Base-by-base conservation (phyloP, 495 filamentous ascomycete species). In the Melanomma pulvis-pyrius region DNA sequence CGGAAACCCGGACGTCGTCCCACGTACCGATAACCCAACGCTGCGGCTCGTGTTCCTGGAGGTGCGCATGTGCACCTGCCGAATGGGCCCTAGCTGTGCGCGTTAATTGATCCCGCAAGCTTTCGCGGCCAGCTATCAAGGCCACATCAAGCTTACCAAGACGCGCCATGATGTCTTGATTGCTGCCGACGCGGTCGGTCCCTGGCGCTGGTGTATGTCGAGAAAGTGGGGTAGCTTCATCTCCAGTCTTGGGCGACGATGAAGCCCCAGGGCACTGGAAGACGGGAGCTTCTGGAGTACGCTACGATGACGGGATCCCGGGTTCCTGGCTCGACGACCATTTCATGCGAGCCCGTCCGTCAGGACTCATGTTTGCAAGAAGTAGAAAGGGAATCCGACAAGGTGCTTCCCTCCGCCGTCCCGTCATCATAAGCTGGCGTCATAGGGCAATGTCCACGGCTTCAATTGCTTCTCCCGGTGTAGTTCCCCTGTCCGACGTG, bases 1-100 rank as follows among this genome's bases (percentile, higher is more conserved):
- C 32, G 54, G 32, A 19, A 54, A 19, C 4, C 22, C 8, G 24
- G 24, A 54, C 51, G 9, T 32, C 28, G 51, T 11, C 39, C 39
- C 39, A 54, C 26, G 2, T 4, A 34, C 19, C 6, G 17, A 15
- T 41, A 25, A 46, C 50, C 60, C 48, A 55, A n/a, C n/a, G 28
- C 15, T 25, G 39, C 21, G 60, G 49, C 26, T 63, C 49, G 50
- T 63, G 60, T 63, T 63, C 60, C 60, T 63, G 60, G 49, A 46
- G 39, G 8, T 44, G 60, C 46, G 17, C 26, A 1, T n/a, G n/a
- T 50, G 22, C 60, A 63, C 60, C 60, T 63, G 28, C 60, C 60
- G 15, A 32, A 63, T 46, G 13, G 7, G 60, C 34, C 8, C 26
- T 61, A 61, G 59, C 21, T 2, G n/a, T 17, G 39, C 39, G 39